These are phyloP conservation scores for Yamadazyma siamensis DNA, from an alignment of 1,139 yeast genomes.

Conservation along the genomic window DNA sequence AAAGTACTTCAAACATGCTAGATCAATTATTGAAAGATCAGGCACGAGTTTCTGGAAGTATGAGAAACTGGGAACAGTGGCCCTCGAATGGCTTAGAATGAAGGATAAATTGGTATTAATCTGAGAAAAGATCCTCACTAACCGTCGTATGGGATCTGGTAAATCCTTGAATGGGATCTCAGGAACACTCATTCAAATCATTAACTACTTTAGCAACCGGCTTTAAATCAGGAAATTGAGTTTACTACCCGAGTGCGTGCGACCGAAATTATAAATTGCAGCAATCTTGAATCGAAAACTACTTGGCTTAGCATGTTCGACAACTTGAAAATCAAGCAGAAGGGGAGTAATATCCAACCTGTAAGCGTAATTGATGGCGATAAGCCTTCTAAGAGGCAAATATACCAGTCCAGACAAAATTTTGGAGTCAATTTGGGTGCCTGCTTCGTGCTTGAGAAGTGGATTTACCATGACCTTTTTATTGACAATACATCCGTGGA, in stretches of 20 bases:
- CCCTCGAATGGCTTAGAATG: constrained; percentile 38
- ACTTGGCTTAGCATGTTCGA: constrained; percentile 41
- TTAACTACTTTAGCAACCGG: too few species aligned
- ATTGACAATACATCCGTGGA: constrained; percentile 58
- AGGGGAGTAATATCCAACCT: constrained; percentile 29
- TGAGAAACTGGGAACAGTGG: constrained; percentile 38
- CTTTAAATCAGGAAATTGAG: too few species aligned
- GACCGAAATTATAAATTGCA: too few species aligned
- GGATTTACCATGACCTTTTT: constrained; percentile 61
- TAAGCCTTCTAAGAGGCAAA: constrained; percentile 46
- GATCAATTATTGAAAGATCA: constrained; percentile 41
- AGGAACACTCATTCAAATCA: too few species aligned
- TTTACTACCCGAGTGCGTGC: too few species aligned
- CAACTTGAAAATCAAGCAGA: constrained; percentile 38
- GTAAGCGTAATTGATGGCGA: constrained; percentile 25
- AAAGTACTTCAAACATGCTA: constrained; percentile 61
- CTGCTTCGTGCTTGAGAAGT: constrained; percentile 75
- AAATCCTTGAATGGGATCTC: constrained; percentile 7
- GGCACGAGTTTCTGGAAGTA: constrained; percentile 30
- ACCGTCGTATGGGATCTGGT: constrained; percentile 15
- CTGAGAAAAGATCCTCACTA: constrained; percentile 23
- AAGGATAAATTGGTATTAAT: constrained; percentile 44
- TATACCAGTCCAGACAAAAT: constrained; percentile 65
- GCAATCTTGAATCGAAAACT: too few species aligned
- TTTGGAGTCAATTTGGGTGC: constrained; percentile 89